These are phyloP conservation scores for Cyclostephanos invisitatus DNA, from an alignment of 108 stramenopile genomes.

Conservation along the genomic window DNA sequence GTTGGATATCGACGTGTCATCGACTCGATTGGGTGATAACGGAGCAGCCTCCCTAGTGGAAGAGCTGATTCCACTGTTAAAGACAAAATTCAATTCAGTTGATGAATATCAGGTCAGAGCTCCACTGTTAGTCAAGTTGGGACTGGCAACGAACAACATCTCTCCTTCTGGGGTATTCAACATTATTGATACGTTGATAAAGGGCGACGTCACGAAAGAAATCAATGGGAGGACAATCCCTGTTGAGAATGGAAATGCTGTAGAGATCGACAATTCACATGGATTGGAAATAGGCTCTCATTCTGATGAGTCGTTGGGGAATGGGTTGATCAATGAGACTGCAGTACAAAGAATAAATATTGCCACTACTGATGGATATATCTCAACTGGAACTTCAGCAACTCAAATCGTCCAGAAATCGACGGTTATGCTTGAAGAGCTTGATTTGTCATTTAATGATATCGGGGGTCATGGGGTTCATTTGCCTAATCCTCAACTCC, in stretches of 20 bases:
- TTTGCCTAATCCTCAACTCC: constrained; percentile 7
- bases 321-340: constrained; percentile 10
- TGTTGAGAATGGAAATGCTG: constrained; percentile 4
- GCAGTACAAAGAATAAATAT: constrained; percentile 2
- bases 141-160: constrained; percentile 44
- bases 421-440: constrained; percentile 24
- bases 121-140: constrained; percentile 14
- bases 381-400: background rate
- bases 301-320: background rate
- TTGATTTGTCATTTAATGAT: constrained; percentile 74
- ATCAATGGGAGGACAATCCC: constrained; percentile 6
- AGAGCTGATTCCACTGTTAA: constrained; percentile 14
- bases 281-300: background rate
- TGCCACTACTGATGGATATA: background rate
- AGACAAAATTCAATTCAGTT: background rate
- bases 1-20: constrained; percentile 42
- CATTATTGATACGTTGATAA: constrained; percentile 34
- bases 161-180: constrained; percentile 42
- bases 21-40: constrained; percentile 27
- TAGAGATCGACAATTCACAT: background rate
- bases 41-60: constrained; percentile 20
- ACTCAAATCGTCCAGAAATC: background rate
- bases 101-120: background rate
- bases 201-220: constrained; percentile 2
- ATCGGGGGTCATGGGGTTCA: constrained; percentile 38